These are phyloP conservation scores for Exobasidium rhododendri DNA, from an alignment of 1,284 basidiomycete genomes.

Conservation along the genomic window DNA sequence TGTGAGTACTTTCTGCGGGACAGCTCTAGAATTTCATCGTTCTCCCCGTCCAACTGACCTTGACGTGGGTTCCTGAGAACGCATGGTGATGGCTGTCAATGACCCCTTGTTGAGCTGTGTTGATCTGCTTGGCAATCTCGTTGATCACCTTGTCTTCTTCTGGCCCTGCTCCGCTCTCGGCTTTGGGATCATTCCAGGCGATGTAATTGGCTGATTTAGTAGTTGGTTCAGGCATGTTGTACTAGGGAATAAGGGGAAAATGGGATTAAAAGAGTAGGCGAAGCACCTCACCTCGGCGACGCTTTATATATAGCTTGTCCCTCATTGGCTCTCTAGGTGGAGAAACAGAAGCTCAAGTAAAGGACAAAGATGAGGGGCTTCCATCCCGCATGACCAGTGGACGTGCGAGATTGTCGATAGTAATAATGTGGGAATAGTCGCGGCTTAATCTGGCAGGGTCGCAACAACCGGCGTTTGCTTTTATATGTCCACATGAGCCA, in stretches of 20 bases:
- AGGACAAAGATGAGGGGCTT: not conserved
- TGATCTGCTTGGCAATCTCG: constrained; percentile 38
- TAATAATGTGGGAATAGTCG: too few relatives aligned
- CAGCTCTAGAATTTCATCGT: too few relatives aligned
- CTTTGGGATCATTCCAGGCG: constrained; percentile 31
- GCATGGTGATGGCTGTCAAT: constrained; percentile 24
- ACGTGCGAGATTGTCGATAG: too few relatives aligned
- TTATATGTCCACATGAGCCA: too few relatives aligned
- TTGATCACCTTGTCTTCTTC: constrained; percentile 36
- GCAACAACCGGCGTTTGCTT: too few relatives aligned
- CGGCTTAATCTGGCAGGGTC: too few relatives aligned
- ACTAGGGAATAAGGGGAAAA: not conserved
- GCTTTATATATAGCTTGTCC: not conserved
- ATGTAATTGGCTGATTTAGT: constrained; percentile 17
- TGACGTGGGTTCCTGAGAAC: constrained; percentile 34
- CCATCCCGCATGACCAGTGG: too few relatives aligned
- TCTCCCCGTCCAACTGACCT: too few relatives aligned
- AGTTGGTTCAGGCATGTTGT: constrained; percentile 15
- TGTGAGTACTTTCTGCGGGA: not conserved
- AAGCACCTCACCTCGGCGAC: not conserved
- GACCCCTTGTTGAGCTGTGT: constrained; percentile 10
- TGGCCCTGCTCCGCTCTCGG: constrained; percentile 30
- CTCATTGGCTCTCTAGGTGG: too few relatives aligned
- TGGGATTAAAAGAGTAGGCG: not conserved
- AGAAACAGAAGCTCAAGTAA: too few relatives aligned